phyloP scores from a whole-genome alignment of 1,139 yeast genomes.

The Hansenula lynferdii region DNA sequence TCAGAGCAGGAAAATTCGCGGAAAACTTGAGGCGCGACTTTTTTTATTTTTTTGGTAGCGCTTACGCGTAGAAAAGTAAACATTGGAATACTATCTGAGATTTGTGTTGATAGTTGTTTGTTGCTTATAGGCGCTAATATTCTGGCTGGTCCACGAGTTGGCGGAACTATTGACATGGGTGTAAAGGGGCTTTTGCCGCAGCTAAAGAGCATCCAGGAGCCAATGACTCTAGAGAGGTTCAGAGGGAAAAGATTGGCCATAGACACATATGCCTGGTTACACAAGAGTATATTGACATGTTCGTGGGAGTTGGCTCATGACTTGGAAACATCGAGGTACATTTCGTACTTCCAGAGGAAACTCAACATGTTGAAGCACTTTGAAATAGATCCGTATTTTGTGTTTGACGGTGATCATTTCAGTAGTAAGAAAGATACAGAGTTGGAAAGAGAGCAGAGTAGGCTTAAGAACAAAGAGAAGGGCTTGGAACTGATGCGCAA shows the following conservation, averaged over 20 bases:
- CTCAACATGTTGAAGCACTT: constrained; percentile 60
- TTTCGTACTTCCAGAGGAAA: constrained; percentile 54
- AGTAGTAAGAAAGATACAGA: constrained; percentile 82
- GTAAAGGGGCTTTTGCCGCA: constrained; percentile 73
- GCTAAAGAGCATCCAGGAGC: constrained; percentile 66
- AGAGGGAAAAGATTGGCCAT: constrained; percentile 80
- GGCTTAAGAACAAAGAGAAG: constrained; percentile 52
- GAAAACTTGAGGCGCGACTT: not conserved
- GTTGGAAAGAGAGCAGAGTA: constrained; percentile 47
- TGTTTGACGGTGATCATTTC: constrained; percentile 88
- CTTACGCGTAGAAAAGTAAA: not conserved
- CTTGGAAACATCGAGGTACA: constrained; percentile 61
- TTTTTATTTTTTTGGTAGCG: not conserved
- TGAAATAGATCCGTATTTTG: constrained; percentile 80
- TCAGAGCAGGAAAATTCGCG: not conserved
- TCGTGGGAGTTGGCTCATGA: constrained; percentile 78
- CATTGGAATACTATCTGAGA: not conserved
- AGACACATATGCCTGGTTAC: constrained; percentile 97
- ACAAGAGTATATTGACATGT: constrained; percentile 78
- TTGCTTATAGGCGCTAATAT: too few species aligned
- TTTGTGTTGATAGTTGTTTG: not conserved
- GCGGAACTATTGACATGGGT: too few species aligned
- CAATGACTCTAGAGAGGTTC: constrained; percentile 52
- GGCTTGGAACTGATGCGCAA: constrained; percentile 46
- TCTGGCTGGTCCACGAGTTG: too few species aligned